Percentiles rank a stretch among this genome's conserved stretches.
Evolutionary conservation across 805 yeast genomes (phyloP).

Genomic region (Komagataella mondaviorum): DNA sequence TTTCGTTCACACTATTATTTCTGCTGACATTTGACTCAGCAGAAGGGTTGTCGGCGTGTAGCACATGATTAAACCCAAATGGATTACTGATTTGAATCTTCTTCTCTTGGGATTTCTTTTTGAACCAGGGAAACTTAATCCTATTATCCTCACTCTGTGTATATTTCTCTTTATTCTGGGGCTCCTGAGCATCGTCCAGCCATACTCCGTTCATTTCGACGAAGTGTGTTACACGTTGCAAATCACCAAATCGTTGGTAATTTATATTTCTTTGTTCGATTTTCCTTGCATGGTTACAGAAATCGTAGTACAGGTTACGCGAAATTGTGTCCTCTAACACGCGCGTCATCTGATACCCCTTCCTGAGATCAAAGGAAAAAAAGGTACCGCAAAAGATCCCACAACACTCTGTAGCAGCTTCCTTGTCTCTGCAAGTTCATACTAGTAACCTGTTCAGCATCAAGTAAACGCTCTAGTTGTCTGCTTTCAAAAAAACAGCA

Average conservation of each 20-base stretch:
- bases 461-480: background rate
- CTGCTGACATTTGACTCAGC: slow-evolving; percentile 1
- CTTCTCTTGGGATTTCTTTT: background rate
- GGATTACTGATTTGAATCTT: slow-evolving; percentile 15
- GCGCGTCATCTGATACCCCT: background rate
- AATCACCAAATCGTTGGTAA: background rate
- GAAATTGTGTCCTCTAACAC: background rate
- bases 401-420: background rate
- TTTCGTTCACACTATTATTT: slow-evolving; percentile 6
- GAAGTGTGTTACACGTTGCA: background rate
- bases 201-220: slow-evolving; percentile 3
- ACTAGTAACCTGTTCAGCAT: background rate
- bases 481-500: background rate
- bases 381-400: background rate
- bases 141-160: background rate
- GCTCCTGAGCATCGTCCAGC: slow-evolving; percentile 1
- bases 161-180: background rate
- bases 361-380: background rate
- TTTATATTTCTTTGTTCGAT: background rate
- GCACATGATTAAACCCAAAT: slow-evolving; percentile 17
- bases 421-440: background rate
- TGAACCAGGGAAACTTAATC: background rate
- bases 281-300: background rate
- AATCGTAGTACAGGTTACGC: background rate
- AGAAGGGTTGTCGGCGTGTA: slow-evolving; percentile 10